A percentile compares a stretch with the other conserved stretches of the same genome.
Evolutionary conservation across 129 eudicot genomes (phyloP).

Genomic region (Arctium minus): DNA sequence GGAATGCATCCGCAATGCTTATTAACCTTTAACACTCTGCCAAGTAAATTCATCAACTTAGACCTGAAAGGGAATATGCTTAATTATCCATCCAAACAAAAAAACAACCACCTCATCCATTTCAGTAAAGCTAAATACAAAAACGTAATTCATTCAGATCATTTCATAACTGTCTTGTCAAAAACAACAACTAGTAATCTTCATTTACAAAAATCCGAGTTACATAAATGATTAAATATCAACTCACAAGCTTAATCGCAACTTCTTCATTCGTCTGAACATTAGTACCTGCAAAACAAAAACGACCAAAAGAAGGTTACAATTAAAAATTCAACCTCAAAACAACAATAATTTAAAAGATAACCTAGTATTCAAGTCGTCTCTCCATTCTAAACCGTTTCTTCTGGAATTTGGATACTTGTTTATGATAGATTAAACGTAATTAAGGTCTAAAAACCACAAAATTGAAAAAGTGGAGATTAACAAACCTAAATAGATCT

Average conservation of each 20-base stretch:
- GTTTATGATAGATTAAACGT: neutral
- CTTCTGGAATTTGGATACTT: neutral
- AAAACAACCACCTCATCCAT: neutral
- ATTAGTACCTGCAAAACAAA: slow-evolving; percentile 56
- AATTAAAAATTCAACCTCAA: neutral
- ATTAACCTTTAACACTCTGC: neutral
- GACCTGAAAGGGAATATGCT: neutral
- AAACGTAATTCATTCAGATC: neutral
- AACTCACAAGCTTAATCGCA: slow-evolving; percentile 76
- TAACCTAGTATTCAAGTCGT: neutral
- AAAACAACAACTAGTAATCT: neutral
- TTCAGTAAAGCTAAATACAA: neutral
- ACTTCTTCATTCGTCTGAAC: slow-evolving; percentile 69
- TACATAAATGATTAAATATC: neutral
- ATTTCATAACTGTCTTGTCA: neutral
- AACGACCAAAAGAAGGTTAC: neutral
- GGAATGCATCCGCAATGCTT: neutral
- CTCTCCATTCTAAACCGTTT: neutral
- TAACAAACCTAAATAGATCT: slow-evolving; percentile 67
- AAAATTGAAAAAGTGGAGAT: neutral
- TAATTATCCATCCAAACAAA: neutral
- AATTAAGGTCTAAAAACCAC: neutral
- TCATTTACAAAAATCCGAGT: neutral
- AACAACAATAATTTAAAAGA: neutral
- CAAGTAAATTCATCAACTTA: neutral